These are phyloP conservation scores for Boletus rubropictus DNA, from an alignment of 768 basidiomycete genomes.

Conservation along the genomic window DNA sequence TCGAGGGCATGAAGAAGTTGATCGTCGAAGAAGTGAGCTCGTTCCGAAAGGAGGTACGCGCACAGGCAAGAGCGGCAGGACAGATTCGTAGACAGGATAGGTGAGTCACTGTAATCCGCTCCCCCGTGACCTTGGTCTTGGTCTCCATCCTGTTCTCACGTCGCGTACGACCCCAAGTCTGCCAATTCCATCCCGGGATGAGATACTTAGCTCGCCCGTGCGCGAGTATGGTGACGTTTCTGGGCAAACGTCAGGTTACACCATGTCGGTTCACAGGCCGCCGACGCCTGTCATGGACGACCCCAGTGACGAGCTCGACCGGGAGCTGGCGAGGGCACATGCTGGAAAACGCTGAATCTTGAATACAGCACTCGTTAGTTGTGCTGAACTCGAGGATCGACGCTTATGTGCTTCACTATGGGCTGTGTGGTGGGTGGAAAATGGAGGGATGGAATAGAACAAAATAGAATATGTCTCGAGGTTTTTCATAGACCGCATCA, in stretches of 20 bases:
- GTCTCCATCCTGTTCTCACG: background rate
- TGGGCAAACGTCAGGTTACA: slow-evolving; percentile 68
- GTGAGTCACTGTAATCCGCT: slow-evolving; percentile 31
- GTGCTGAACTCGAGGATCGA: background rate
- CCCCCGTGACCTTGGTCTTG: background rate
- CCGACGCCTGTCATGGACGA: slow-evolving; percentile 78
- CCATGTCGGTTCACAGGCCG: slow-evolving; percentile 42
- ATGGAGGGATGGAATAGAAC: background rate
- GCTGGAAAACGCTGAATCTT: slow-evolving; percentile 31
- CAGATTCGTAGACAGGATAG: slow-evolving; percentile 76
- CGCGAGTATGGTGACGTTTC: slow-evolving; percentile 52
- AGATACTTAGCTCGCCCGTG: slow-evolving; percentile 73
- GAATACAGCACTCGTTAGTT: background rate
- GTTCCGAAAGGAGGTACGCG: slow-evolving; percentile 87
- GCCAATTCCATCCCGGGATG: slow-evolving; percentile 75
- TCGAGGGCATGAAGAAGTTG: slow-evolving; percentile 94
- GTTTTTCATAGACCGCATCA: background rate
- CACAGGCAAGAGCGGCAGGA: slow-evolving; percentile 67
- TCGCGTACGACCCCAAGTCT: slow-evolving; percentile 40
- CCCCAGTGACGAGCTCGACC: slow-evolving; percentile 79
- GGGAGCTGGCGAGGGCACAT: slow-evolving; percentile 75
- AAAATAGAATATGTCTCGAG: slow-evolving; percentile 1
- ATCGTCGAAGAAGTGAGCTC: slow-evolving; percentile 89
- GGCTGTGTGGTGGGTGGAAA: background rate
- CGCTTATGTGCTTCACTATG: background rate